Conservation (phyloP, 1,284 basidiomycete species). For the Kalmanozyma brasiliensis region DNA sequence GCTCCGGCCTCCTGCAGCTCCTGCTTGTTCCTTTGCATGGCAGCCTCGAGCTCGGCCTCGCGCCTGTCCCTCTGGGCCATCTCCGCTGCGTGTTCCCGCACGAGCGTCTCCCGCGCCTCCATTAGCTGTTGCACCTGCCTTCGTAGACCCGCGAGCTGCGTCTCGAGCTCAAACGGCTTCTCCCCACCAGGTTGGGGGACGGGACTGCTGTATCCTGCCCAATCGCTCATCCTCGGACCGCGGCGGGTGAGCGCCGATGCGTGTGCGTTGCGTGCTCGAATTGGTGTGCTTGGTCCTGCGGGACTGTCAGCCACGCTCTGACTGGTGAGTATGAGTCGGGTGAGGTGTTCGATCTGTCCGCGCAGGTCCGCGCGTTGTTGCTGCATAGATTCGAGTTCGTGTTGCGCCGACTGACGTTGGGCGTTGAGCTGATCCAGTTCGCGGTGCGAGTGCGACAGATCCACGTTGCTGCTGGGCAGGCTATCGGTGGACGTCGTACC, state of each 20-base stretch:
- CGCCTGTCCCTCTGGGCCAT: constrained; percentile 30
- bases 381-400: constrained; percentile 57
- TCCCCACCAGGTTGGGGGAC: neutral
- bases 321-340: constrained; percentile 61
- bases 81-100: constrained; percentile 25
- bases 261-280: constrained; percentile 15
- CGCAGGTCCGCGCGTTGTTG: constrained; percentile 51
- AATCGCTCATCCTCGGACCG: constrained; percentile 58
- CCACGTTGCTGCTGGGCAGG: no score
- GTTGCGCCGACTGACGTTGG: constrained; percentile 45
- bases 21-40: constrained; percentile 41
- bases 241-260: constrained; percentile 46
- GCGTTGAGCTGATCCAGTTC: constrained; percentile 45
- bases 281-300: constrained; percentile 22
- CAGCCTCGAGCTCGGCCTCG: constrained; percentile 36
- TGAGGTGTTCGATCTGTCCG: constrained; percentile 63
- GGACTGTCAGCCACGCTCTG: constrained; percentile 47
- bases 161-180: constrained; percentile 56
- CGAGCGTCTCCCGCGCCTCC: constrained; percentile 27
- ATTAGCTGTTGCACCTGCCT: constrained; percentile 42
- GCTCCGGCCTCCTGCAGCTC: constrained; percentile 48
- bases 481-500: no score
- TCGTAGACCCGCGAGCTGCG: constrained; percentile 52
- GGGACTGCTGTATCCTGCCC: constrained; percentile 28
- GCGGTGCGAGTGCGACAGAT: constrained; percentile 1